Conservation (phyloP, 2,329 filamentous ascomycete genomes). For the Apiospora phragmitis region DNA sequence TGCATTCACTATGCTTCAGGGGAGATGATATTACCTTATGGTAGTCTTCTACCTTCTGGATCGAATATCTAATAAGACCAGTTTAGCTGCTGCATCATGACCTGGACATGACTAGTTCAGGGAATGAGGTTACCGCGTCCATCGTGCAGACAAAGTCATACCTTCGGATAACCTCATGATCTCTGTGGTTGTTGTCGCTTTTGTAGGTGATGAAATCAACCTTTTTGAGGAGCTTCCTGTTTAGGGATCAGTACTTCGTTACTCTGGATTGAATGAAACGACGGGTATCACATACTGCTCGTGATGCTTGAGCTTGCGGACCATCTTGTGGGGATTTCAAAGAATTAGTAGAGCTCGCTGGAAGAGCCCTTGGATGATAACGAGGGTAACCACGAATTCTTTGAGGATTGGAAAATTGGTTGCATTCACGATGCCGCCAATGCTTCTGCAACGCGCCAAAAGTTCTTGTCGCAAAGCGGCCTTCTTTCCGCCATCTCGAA, state of each 20-base stretch:
- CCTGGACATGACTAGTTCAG: neutral
- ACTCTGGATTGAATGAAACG: neutral
- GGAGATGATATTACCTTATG: conserved; percentile 38
- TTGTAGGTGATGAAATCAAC: conserved; percentile 96
- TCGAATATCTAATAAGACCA: conserved; percentile 67
- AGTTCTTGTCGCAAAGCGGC: conserved; percentile 3
- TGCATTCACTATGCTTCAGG: neutral
- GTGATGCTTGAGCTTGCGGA: conserved; percentile 93
- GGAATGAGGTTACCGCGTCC: neutral
- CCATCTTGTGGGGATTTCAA: conserved; percentile 59
- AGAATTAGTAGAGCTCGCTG: neutral
- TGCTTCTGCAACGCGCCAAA: neutral
- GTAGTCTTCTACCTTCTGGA: conserved; percentile 88
- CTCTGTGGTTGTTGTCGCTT: conserved; percentile 82
- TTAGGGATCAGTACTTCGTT: neutral
- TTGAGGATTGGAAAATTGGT: neutral
- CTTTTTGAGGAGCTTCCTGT: conserved; percentile 82
- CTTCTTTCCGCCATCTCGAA: conserved; percentile 2
- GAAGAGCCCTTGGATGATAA: neutral
- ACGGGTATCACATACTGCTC: conserved; percentile 49
- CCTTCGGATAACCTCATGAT: conserved; percentile 49
- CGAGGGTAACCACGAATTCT: neutral
- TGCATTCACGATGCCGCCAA: neutral
- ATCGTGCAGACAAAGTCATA: neutral
- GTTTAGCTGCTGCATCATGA: conserved; percentile 58